These are phyloP conservation scores for Fusarium nodosum DNA, from an alignment of 2,329 filamentous ascomycete species.

Conservation along the genomic window DNA sequence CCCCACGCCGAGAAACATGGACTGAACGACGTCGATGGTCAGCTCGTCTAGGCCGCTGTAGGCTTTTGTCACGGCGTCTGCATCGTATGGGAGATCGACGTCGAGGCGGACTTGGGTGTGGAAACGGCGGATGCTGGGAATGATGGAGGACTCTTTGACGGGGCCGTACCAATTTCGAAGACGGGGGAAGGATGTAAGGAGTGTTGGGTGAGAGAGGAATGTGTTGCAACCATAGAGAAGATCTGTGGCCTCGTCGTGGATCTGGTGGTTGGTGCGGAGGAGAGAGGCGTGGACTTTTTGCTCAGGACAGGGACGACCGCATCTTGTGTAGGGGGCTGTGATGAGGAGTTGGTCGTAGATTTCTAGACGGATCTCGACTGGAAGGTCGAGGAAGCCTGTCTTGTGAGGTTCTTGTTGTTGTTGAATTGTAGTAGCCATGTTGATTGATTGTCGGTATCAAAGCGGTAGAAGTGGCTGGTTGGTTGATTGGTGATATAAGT, in stretches of 20 bases:
- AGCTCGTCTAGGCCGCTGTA: slow-evolving; percentile 58
- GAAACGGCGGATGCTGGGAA: slow-evolving; percentile 56
- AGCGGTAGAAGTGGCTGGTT: slow-evolving; percentile 8
- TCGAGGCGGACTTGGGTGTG: slow-evolving; percentile 59
- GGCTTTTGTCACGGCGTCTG: slow-evolving; percentile 50
- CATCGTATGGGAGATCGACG: slow-evolving; percentile 54
- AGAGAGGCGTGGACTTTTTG: slow-evolving; percentile 55
- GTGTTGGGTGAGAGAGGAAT: slow-evolving; percentile 59
- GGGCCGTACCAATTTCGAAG: slow-evolving; percentile 54
- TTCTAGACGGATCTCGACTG: slow-evolving; percentile 62
- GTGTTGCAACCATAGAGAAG: slow-evolving; percentile 61
- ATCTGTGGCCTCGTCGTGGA: slow-evolving; percentile 57
- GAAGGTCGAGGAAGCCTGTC: slow-evolving; percentile 57
- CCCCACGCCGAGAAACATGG: slow-evolving; percentile 56
- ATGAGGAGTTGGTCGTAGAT: slow-evolving; percentile 61
- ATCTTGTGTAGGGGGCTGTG: slow-evolving; percentile 51
- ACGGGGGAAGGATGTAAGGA: slow-evolving; percentile 59
- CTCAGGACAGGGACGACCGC: slow-evolving; percentile 34
- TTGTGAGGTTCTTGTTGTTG: slow-evolving; percentile 33
- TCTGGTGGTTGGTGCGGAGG: slow-evolving; percentile 58
- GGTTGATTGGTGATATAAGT: slow-evolving; percentile 4
- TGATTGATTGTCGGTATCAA: slow-evolving; percentile 19
- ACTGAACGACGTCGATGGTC: slow-evolving; percentile 57
- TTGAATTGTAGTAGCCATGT: slow-evolving; percentile 42
- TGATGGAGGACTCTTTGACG: slow-evolving; percentile 49